These are phyloP conservation scores for Ceratocystis variospora DNA, from an alignment of 2,329 filamentous ascomycete species.

Conservation along the genomic window DNA sequence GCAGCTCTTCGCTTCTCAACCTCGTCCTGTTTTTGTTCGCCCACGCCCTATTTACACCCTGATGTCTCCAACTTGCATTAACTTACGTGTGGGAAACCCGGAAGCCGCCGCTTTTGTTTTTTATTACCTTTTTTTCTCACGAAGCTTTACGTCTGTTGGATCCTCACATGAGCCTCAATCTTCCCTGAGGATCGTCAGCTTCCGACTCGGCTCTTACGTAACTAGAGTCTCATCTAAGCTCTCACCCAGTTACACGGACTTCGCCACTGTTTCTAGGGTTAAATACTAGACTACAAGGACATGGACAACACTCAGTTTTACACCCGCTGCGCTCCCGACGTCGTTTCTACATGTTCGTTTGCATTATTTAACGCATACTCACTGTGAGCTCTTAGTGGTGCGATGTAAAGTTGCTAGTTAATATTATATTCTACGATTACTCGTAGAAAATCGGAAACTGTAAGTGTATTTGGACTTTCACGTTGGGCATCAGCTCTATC, in stretches of 20 bases:
- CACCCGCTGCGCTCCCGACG: neutral
- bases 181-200: neutral
- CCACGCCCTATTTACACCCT: constrained; percentile 3
- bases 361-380: no score
- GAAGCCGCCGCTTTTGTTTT: neutral
- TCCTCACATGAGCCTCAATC: constrained; percentile 6
- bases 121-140: neutral
- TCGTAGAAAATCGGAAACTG: no score
- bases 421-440: no score
- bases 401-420: no score
- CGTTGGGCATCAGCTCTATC: no score
- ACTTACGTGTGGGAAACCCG: neutral
- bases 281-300: neutral
- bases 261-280: neutral
- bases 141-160: neutral
- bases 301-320: neutral
- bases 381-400: no score
- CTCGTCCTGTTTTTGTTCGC: neutral
- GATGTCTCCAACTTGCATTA: neutral
- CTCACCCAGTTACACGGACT: neutral
- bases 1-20: neutral
- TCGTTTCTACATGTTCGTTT: neutral
- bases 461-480: no score
- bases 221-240: neutral
- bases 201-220: constrained; percentile 2